Base-by-base conservation (phyloP, 768 basidiomycete species). In the Termitomyces sp. region DNA sequence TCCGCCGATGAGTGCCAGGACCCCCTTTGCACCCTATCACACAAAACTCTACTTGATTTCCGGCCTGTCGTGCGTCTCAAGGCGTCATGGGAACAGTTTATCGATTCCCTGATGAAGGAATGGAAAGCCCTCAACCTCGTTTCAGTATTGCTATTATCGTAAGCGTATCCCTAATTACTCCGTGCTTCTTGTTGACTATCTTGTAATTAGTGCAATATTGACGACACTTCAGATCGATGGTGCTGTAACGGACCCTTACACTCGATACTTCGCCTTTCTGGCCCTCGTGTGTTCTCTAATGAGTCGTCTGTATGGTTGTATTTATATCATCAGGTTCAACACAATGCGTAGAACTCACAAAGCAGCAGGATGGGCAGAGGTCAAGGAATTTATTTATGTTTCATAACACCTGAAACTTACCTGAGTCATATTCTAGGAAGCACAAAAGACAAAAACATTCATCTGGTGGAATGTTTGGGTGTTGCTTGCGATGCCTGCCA, bases 381-480 rank as follows among this genome's bases (percentile, higher is more conserved):
- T 84, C 15, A 7, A 38, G 8, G 57, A 10, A 25, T 25, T 25
- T 25, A 25, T 25, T 25, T 25, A 25, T 25, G 20, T 0, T 25
- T 1, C 29, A 31, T 3, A 17, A 29, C 0, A 29, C 4, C 15
- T 31, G 7, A 25, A 25, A 25, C 20, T 25, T 25, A 25, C 20
- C 20, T 25, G 20, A 25, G 20, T 25, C 10, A 10, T 17, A 6
- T n/a, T 32, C 20, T 45, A 88, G 86, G 86, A 90, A 68, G 86
- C 88, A 7, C 79, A 76, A 70, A 59, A 76, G 55, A 67, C 68
- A 3, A 57, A 69, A 40, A 70, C 72, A 0, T 50, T 65, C 29
- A 71, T 73, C 4, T 69, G 66, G 68, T 73, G 86, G 86, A 87
- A 87, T 59, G 81, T 87, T 14, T 87, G 86, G 86, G 81, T 87